A percentile compares a stretch with the other conserved stretches of the same genome.
Conservation (phyloP, 768 basidiomycete species). For the Tulasnella sp. region DNA sequence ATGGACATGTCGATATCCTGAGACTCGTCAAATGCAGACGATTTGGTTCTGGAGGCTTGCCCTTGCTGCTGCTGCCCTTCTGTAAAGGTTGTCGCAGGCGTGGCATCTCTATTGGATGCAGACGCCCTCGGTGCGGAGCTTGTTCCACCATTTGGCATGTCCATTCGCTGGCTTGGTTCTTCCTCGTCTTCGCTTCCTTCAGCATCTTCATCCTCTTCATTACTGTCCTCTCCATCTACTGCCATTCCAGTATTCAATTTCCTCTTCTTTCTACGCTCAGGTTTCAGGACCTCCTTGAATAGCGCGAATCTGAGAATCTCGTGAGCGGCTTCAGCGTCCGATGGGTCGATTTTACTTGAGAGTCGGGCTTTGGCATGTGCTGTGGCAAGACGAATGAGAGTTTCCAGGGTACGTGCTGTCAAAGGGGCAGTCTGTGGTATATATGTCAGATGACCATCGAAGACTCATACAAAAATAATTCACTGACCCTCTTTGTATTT, state of each 20-base stretch:
- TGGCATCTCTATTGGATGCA: background rate
- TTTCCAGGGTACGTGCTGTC: constrained; percentile 97
- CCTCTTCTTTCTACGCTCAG: constrained; percentile 67
- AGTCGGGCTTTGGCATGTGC: constrained; percentile 95
- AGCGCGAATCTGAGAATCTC: constrained; percentile 93
- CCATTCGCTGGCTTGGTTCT: constrained; percentile 14
- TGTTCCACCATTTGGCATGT: background rate
- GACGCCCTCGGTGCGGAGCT: constrained; percentile 1
- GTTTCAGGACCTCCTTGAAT: constrained; percentile 91
- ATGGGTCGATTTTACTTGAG: constrained; percentile 67
- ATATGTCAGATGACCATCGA: constrained; percentile 1
- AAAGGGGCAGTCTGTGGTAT: constrained; percentile 75
- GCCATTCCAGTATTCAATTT: constrained; percentile 63
- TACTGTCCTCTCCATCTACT: constrained; percentile 24
- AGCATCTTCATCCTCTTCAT: constrained; percentile 36
- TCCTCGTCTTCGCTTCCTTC: constrained; percentile 37
- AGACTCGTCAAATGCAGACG: constrained; percentile 18
- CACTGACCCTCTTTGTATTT: constrained; percentile 66
- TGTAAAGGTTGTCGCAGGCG: background rate
- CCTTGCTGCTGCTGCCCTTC: background rate
- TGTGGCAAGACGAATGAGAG: constrained; percentile 92
- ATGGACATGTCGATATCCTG: constrained; percentile 6
- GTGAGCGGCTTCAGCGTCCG: constrained; percentile 82
- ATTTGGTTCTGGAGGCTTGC: constrained; percentile 4
- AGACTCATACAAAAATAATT: background rate